A percentile compares a stretch with the other conserved stretches of the same genome.
Conservation (phyloP, 495 filamentous ascomycete species). For the Bacidia gigantensis region DNA sequence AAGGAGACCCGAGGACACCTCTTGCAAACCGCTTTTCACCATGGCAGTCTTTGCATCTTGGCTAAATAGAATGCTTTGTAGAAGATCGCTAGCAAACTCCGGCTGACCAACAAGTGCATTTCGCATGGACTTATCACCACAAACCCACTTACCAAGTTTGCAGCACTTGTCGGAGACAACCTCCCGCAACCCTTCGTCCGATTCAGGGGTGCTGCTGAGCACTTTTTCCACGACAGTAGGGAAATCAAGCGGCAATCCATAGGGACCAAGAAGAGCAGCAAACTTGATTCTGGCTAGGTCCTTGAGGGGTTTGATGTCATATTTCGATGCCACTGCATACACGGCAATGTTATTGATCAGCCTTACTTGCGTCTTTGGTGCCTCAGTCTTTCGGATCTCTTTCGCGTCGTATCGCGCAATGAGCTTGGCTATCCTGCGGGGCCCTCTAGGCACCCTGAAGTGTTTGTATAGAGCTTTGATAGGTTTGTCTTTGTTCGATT, state of each 20-base stretch:
- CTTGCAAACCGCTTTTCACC: background rate
- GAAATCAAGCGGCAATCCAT: background rate
- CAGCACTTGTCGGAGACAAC: background rate
- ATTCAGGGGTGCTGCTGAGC: background rate
- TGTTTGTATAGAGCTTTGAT: background rate
- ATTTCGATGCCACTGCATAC: background rate
- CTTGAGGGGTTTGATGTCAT: background rate
- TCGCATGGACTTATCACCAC: background rate
- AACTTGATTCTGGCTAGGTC: slow-evolving; percentile 3
- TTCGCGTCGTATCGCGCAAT: background rate
- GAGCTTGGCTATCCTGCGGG: background rate
- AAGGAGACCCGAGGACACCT: background rate
- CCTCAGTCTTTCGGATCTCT: background rate
- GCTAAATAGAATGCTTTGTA: background rate
- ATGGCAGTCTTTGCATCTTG: background rate
- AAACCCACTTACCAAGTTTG: background rate
- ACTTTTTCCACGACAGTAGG: background rate
- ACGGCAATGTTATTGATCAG: slow-evolving; percentile 3
- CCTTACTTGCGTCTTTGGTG: background rate
- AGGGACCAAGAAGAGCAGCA: background rate
- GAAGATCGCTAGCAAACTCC: background rate
- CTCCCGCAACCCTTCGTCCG: background rate
- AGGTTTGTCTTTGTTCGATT: background rate
- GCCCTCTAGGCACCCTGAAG: background rate
- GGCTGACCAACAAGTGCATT: background rate